These are phyloP conservation scores for Malbranchea zuffiana DNA, from an alignment of 2,329 filamentous ascomycete species.

Conservation along the genomic window DNA sequence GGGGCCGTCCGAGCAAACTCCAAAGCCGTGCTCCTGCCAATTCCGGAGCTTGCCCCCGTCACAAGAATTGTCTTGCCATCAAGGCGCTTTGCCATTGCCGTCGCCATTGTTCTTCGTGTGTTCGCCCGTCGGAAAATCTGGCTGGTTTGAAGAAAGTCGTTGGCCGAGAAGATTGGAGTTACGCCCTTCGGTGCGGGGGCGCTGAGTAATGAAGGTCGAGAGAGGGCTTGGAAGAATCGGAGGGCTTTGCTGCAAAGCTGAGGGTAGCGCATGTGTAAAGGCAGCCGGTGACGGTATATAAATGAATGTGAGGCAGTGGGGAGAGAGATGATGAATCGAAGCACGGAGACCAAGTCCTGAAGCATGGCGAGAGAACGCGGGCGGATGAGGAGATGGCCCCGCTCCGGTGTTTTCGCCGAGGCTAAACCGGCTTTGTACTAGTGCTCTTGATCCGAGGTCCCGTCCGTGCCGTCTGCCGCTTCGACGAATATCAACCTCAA, in stretches of 20 bases:
- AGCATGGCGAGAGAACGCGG: no score
- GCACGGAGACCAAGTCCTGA: background rate
- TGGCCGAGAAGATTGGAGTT: slow-evolving; percentile 1
- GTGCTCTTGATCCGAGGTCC: no score
- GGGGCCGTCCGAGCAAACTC: slow-evolving; percentile 86
- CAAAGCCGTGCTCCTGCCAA: slow-evolving; percentile 63
- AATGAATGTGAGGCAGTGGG: background rate
- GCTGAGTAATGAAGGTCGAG: background rate
- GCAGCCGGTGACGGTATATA: background rate
- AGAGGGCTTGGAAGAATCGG: slow-evolving; percentile 2
- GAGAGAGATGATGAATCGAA: background rate
- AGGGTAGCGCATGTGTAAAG: slow-evolving; percentile 10
- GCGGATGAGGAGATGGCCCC: no score
- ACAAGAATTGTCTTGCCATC: slow-evolving; percentile 85
- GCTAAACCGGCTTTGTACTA: no score
- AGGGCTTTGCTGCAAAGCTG: slow-evolving; percentile 8
- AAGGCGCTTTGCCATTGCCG: slow-evolving; percentile 70
- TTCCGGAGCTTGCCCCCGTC: slow-evolving; percentile 87
- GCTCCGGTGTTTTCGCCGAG: no score
- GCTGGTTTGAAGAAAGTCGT: background rate
- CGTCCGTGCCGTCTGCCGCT: no score
- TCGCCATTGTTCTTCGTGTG: slow-evolving; percentile 45
- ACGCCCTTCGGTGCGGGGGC: background rate
- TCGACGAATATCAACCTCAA: no score
- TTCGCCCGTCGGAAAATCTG: slow-evolving; percentile 16